Base-by-base conservation (phyloP, 1,284 basidiomycete genomes). In the Agroathelia rolfsii region DNA sequence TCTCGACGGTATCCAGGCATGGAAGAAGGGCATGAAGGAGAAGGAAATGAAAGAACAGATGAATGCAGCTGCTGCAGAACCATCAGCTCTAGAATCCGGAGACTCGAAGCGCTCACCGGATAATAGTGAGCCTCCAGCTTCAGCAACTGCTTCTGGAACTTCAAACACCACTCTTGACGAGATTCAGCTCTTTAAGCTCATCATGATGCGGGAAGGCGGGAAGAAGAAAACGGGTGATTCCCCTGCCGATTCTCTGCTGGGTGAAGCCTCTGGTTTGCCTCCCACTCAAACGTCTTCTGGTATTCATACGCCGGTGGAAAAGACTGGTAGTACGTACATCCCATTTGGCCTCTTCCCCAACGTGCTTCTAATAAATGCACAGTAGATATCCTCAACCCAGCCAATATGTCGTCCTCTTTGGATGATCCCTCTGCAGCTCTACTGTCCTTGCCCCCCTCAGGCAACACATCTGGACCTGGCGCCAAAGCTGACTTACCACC, bases 21-120 rank as follows among this genome's bases (percentile, higher is more conserved):
- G 87, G 75, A 92, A 89, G 65, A 84, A 79, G 51, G 80, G 77
- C 38, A 72, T 87, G 66, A 85, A 82, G 50, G 85, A 86, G 53
- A 83, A 77, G 44, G 84, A 84, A 46, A 61, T 66, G 42, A 72
- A 72, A 48, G 68, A 68, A 33, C 68, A 59, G 47, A 24, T 37
- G 28, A 11, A 30, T 37, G 28, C 38, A 37, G 45, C 20, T 37
- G 46, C 42, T 21, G 24, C 44, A 9, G 35, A 33, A 24, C 36
- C 53, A 13, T 50, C 53, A 27, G 37, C 45, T n/a, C 41, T 34
- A 37, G 43, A 58, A 50, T 29, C 31, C 53, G n/a, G 52, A 56
- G 12, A 37, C 49, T 29, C 28, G 44, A 28, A 35, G 43, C 21
- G 40, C 13, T 11, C 9, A 34, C 13, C 23, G 30, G 32, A 6